Percentiles rank a stretch among this genome's conserved stretches.
Conservation (phyloP, 176 grass and related monocot species). For the Thalia dealbata region DNA sequence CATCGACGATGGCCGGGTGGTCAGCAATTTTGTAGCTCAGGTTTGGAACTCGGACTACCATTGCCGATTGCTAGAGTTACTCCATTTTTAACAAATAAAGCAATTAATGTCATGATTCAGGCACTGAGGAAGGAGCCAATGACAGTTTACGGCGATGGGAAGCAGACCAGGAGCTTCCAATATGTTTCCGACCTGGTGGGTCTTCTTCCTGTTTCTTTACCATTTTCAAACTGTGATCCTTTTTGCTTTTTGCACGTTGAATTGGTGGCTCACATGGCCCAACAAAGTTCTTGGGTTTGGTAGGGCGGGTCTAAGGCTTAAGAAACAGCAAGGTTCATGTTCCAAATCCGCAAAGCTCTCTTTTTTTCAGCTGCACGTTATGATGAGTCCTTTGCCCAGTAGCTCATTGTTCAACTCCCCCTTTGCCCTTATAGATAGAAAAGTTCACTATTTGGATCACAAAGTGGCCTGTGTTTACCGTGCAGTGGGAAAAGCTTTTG, state of each 20-base stretch:
- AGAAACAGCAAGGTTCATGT: background rate
- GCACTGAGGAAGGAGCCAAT: constrained; percentile 83
- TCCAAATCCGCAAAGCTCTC: background rate
- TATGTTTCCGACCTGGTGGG: constrained; percentile 93
- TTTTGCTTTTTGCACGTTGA: background rate
- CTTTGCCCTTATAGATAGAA: too few species aligned
- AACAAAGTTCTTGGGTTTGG: background rate
- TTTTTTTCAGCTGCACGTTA: background rate
- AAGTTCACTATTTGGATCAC: too few species aligned
- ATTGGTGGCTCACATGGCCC: background rate
- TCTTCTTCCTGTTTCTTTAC: constrained; percentile 13
- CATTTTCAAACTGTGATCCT: background rate
- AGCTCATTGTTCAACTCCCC: background rate
- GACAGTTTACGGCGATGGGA: constrained; percentile 91
- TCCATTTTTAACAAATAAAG: background rate
- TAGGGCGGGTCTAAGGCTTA: background rate
- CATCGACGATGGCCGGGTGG: constrained; percentile 92
- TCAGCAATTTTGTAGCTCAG: constrained; percentile 96
- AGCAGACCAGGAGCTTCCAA: constrained; percentile 98
- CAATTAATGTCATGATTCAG: constrained; percentile 21
- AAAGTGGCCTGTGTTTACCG: too few species aligned
- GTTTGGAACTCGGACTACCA: constrained; percentile 11
- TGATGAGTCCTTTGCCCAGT: background rate
- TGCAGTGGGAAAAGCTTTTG: background rate
- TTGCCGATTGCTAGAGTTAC: background rate